Base-by-base conservation (phyloP, 2,329 filamentous ascomycete genomes). In the Penicillium sp. region DNA sequence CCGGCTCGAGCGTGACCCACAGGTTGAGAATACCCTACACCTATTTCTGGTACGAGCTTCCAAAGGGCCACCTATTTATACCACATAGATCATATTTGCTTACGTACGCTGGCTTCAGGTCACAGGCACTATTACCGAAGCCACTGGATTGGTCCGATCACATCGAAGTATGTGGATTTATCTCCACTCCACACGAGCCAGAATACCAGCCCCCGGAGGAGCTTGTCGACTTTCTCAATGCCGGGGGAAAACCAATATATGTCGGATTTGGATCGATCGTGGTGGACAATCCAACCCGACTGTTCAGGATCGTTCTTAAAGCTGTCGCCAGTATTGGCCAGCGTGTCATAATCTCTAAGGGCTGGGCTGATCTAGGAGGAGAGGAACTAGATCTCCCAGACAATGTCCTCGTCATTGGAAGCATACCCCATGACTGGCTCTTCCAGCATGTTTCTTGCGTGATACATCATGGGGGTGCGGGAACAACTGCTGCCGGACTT, bases 381-480 rank as follows among this genome's bases (percentile, higher is more conserved):
- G 89, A 91, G 70, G 81, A 84, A 83, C 1, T 76, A 91, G n/a
- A n/a, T n/a, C n/a, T n/a, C n/a, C 26, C 90, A 90, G 0, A 86
- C 91, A 6, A 86, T 12, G 85, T 94, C 4, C 92, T 90, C 74
- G 92, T 95, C 89, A 82, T 95, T 44, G 91, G 91, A 13, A 94
- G 93, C 70, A 89, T 89, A 44, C 92, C 92, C 2, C 92, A 96
- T 66, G 92, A 95, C 76, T 96, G 92, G 92, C 79, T 96, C 0
- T 96, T 96, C 76, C 83, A 91, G 66, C 87, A 84, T 40, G 91
- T 95, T 1, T 89, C 90, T 0, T 88, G 87, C 47, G 91, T 95
- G 1, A 89, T 93, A 3, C 51, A 50, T 19, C 45, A 50, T 30
- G 45, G 45, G 2, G 45, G 45, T 8, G 45, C 45, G 4, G 45